Conservation (phyloP, 2,329 filamentous ascomycete species). For the Mariannaea sp. region DNA sequence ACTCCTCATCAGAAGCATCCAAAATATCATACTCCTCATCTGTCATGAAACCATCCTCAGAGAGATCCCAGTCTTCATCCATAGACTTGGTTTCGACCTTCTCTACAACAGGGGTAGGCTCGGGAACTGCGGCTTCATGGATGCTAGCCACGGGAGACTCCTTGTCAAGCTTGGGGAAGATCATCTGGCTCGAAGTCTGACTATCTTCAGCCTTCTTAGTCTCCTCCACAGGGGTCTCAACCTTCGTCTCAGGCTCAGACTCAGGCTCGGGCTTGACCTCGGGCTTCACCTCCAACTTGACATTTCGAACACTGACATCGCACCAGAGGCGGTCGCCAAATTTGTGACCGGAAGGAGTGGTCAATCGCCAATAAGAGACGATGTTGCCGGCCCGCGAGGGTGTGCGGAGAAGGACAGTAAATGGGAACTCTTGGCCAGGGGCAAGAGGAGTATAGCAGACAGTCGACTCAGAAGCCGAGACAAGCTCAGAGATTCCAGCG, state of each 20-base stretch:
- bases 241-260: conserved; percentile 37
- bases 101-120: conserved; percentile 61
- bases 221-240: conserved; percentile 28
- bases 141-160: conserved; percentile 84
- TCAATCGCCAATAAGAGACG: conserved; percentile 97
- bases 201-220: conserved; percentile 42
- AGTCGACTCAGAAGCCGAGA: conserved; percentile 81
- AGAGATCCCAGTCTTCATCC: conserved; percentile 67
- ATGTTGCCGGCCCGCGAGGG: conserved; percentile 75
- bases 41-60: conserved; percentile 81
- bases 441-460: conserved; percentile 70
- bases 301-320: conserved; percentile 72
- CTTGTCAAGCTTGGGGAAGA: conserved; percentile 95
- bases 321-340: conserved; percentile 97
- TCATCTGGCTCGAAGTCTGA: conserved; percentile 67
- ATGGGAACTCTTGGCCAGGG: conserved; percentile 75
- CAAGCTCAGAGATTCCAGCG: conserved; percentile 76
- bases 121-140: conserved; percentile 65
- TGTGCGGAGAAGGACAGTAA: conserved; percentile 84
- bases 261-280: conserved; percentile 29
- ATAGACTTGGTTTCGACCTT: conserved; percentile 50
- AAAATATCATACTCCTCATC: conserved; percentile 99
- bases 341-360: conserved; percentile 75
- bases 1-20: conserved; percentile 92
- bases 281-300: conserved; percentile 40